phyloP scores from a whole-genome alignment of 73 alveolate genomes.

The Paramecium biaurelia region DNA sequence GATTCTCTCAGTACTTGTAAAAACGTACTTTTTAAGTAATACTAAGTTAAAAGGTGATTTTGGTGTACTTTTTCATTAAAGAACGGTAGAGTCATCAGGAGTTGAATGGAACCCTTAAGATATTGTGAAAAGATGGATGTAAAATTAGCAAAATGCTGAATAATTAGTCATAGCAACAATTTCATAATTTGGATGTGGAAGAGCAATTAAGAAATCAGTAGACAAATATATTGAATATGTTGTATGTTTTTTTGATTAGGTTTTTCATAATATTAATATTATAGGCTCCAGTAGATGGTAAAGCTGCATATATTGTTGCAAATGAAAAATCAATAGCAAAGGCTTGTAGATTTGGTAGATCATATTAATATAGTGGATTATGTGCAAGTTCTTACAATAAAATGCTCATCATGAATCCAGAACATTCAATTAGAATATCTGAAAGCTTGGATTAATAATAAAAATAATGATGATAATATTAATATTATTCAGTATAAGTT shows the following conservation, averaged over 20 bases:
- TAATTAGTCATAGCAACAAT: background rate
- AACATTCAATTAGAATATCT: background rate
- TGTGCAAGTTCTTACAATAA: background rate
- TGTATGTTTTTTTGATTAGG: constrained; percentile 33
- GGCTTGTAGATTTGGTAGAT: constrained; percentile 53
- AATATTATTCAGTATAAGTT: background rate
- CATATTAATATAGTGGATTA: background rate
- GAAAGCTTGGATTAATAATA: background rate
- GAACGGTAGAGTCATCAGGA: background rate
- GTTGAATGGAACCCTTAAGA: background rate
- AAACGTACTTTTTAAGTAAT: background rate
- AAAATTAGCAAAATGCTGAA: background rate
- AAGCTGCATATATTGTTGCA: background rate
- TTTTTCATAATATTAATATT: background rate
- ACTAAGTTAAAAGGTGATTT: background rate
- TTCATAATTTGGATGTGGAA: constrained; percentile 38
- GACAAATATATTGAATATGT: constrained; percentile 24
- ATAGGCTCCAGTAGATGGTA: background rate
- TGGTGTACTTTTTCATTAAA: background rate
- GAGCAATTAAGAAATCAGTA: constrained; percentile 18
- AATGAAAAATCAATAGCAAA: constrained; percentile 16
- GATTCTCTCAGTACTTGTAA: constrained; percentile 7
- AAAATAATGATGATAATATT: background rate
- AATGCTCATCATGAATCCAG: background rate
- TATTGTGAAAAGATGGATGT: constrained; percentile 1